These are phyloP conservation scores for Cladosporium phlei DNA, from an alignment of 2,329 filamentous ascomycete genomes.

Conservation along the genomic window DNA sequence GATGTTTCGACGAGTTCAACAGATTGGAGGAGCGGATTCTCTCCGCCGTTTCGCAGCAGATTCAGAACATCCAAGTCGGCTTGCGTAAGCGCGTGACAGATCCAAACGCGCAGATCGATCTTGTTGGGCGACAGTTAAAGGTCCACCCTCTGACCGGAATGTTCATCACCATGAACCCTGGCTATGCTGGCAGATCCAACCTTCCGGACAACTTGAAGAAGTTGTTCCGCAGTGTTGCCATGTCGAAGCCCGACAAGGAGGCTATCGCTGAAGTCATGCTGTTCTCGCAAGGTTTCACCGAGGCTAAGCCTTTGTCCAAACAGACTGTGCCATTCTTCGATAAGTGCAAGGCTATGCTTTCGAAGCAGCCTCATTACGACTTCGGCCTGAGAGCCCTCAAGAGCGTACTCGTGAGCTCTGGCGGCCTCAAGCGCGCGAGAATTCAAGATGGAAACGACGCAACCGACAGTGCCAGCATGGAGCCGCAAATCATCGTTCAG, in stretches of 20 bases:
- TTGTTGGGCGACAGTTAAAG: constrained; percentile 82
- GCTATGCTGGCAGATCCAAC: constrained; percentile 96
- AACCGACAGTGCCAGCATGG: constrained; percentile 62
- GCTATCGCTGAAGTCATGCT: constrained; percentile 99
- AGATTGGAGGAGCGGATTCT: constrained; percentile 95
- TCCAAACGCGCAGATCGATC: constrained; percentile 81
- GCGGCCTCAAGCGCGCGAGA: constrained; percentile 84
- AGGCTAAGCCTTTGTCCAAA: constrained; percentile 88
- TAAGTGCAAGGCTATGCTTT: constrained; percentile 71
- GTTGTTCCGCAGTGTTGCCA: constrained; percentile 96
- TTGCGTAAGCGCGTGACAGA: constrained; percentile 80
- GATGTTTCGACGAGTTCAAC: constrained; percentile 99
- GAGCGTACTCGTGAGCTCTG: constrained; percentile 96
- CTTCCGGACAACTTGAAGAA: constrained; percentile 99
- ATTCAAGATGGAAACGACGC: constrained; percentile 56
- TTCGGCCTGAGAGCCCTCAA: constrained; percentile 97
- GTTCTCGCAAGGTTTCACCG: constrained; percentile 97
- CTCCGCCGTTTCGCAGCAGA: constrained; percentile 96
- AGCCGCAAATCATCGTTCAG: constrained; percentile 97
- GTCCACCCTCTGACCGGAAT: constrained; percentile 95
- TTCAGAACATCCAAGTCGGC: constrained; percentile 97
- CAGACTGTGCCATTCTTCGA: constrained; percentile 99
- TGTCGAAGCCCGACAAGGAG: constrained; percentile 99
- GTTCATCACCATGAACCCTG: constrained; percentile 99
- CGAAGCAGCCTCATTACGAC: constrained; percentile 98